Conservation (phyloP, 2,329 filamentous ascomycete genomes). For the Penicillium psychrosexuale region DNA sequence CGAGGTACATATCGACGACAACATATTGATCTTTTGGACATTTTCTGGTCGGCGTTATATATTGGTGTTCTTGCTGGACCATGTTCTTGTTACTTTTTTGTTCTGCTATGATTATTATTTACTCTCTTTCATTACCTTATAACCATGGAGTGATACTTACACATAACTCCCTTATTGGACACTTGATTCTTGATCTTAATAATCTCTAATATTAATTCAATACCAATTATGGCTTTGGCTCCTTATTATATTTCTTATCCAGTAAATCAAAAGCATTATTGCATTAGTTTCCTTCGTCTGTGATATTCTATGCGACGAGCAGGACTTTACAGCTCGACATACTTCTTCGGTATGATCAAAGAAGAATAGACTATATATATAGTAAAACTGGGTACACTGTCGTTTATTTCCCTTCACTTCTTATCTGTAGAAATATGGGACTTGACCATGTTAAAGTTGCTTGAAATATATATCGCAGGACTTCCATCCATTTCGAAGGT, state of each 20-base stretch:
- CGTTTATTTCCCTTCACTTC: too few species aligned
- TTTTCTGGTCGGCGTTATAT: conserved; percentile 13
- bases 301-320: background rate
- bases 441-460: too few species aligned
- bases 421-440: background rate
- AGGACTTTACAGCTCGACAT: background rate
- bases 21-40: conserved; percentile 8
- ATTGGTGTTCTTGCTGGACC: background rate
- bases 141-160: background rate
- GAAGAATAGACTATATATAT: background rate
- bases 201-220: background rate
- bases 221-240: background rate
- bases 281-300: background rate
- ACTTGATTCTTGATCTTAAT: background rate
- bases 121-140: conserved; percentile 12
- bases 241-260: background rate
- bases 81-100: conserved; percentile 3
- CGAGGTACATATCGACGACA: conserved; percentile 23
- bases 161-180: background rate
- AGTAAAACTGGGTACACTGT: background rate
- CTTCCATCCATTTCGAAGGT: background rate
- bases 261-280: background rate
- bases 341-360: background rate
- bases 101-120: conserved; percentile 3
- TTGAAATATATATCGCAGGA: background rate